Conservation (phyloP, 495 filamentous ascomycete genomes). For the Aspergillus asperescens region DNA sequence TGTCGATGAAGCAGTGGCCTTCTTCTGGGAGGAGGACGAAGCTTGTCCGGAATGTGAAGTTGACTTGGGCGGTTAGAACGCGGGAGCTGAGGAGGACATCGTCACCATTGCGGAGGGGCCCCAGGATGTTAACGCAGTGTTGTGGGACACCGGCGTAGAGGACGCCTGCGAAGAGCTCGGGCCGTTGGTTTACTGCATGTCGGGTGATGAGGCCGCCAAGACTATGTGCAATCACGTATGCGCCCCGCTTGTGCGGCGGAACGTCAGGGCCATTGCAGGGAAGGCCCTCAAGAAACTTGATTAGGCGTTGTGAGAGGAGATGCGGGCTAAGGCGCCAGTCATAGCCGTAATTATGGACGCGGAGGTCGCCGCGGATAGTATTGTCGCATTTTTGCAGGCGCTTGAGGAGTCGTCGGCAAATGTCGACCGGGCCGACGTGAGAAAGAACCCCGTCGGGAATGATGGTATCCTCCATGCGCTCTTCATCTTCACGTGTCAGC, state of each 20-base stretch:
- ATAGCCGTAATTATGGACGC: conserved; percentile 88
- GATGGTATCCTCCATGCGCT: conserved; percentile 73
- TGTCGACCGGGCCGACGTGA: conserved; percentile 88
- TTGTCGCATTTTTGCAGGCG: conserved; percentile 69
- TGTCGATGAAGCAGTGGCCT: conserved; percentile 84
- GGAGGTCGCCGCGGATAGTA: conserved; percentile 59
- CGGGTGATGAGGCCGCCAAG: conserved; percentile 86
- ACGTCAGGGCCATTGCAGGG: conserved; percentile 61
- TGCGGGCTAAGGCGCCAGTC: conserved; percentile 91
- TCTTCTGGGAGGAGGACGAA: conserved; percentile 84
- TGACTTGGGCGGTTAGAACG: conserved; percentile 89
- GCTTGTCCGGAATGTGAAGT: conserved; percentile 84
- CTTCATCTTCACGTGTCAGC: conserved; percentile 76
- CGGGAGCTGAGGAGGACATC: conserved; percentile 85
- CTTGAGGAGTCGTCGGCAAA: conserved; percentile 76
- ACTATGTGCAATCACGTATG: conserved; percentile 80
- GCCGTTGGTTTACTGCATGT: conserved; percentile 81
- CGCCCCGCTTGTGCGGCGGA: conserved; percentile 54
- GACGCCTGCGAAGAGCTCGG: conserved; percentile 82
- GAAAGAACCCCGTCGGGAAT: conserved; percentile 81
- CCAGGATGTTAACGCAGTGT: conserved; percentile 85
- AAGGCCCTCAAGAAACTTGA: conserved; percentile 65
- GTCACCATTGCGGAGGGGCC: conserved; percentile 84
- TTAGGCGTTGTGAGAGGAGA: conserved; percentile 63
- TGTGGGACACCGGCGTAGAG: conserved; percentile 82